These are phyloP conservation scores for Jaltomata sinuosa DNA, from an alignment of 257 asterid genomes.

Conservation along the genomic window DNA sequence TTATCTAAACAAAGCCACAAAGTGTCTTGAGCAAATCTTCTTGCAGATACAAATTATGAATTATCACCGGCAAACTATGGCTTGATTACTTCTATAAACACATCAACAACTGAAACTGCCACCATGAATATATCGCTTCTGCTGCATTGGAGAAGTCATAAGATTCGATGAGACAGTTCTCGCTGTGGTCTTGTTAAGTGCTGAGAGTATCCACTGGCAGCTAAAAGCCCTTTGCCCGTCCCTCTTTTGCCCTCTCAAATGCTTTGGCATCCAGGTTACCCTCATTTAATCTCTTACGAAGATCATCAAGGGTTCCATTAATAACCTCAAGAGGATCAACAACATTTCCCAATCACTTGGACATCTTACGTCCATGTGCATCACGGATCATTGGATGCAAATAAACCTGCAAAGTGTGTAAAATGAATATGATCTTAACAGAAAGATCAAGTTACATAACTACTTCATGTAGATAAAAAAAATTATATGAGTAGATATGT, in stretches of 20 bases:
- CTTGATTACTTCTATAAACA: constrained; percentile 88
- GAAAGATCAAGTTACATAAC: not conserved
- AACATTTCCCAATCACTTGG: constrained; percentile 95
- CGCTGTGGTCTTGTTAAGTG: constrained; percentile 73
- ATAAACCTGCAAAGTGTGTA: constrained; percentile 72
- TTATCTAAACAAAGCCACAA: constrained; percentile 87
- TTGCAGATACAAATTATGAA: constrained; percentile 33
- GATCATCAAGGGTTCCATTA: constrained; percentile 63
- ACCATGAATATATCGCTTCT: constrained; percentile 74
- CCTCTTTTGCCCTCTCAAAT: constrained; percentile 75
- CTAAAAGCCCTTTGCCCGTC: constrained; percentile 83
- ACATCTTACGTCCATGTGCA: constrained; percentile 99
- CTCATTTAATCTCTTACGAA: constrained; percentile 79
- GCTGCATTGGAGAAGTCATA: constrained; percentile 94
- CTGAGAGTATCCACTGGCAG: constrained; percentile 96
- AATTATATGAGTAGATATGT: too few species aligned
- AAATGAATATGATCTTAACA: not conserved
- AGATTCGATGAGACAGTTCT: constrained; percentile 56
- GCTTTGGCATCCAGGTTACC: constrained; percentile 88
- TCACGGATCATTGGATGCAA: constrained; percentile 96
- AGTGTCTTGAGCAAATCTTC: constrained; percentile 70
- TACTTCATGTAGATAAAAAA: not conserved
- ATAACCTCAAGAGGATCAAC: constrained; percentile 88
- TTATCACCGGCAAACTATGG: constrained; percentile 59
- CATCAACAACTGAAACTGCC: constrained; percentile 88